Conservation (phyloP, 1,284 basidiomycete species). For the Trametes sp. region DNA sequence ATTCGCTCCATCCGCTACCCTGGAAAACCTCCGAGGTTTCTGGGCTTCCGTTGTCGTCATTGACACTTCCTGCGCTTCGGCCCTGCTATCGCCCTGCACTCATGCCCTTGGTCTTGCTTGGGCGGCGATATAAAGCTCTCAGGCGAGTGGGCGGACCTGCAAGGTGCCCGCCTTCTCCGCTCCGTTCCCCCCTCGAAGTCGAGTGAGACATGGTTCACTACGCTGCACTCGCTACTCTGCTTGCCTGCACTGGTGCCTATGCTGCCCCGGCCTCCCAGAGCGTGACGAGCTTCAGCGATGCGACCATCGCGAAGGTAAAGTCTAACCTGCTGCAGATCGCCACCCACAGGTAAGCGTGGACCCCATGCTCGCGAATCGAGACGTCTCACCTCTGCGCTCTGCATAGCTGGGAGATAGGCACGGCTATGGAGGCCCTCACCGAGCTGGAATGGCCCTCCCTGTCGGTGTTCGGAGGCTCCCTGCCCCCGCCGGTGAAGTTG, state of each 20-base stretch:
- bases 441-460: conserved; percentile 64
- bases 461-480: conserved; percentile 62
- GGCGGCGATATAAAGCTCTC: conserved; percentile 15
- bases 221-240: conserved; percentile 14
- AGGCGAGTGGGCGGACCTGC: background rate
- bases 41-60: conserved; percentile 18
- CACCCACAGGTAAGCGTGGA: conserved; percentile 37
- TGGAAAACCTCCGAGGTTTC: conserved; percentile 11
- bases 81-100: conserved; percentile 10
- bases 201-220: conserved; percentile 21
- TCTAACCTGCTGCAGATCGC: conserved; percentile 38
- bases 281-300: conserved; percentile 28
- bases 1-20: conserved; percentile 1
- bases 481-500: conserved; percentile 42
- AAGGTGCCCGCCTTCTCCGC: conserved; percentile 14
- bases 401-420: conserved; percentile 76
- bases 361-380: background rate
- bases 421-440: conserved; percentile 66
- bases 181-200: conserved; percentile 3
- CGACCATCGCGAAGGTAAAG: conserved; percentile 33
- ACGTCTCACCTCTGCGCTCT: background rate
- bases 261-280: conserved; percentile 17
- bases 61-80: conserved; percentile 10
- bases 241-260: conserved; percentile 7
- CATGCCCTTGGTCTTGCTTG: background rate